These are phyloP conservation scores for Chrysosporium keratinophilum DNA, from an alignment of 2,329 filamentous ascomycete genomes.

Conservation along the genomic window DNA sequence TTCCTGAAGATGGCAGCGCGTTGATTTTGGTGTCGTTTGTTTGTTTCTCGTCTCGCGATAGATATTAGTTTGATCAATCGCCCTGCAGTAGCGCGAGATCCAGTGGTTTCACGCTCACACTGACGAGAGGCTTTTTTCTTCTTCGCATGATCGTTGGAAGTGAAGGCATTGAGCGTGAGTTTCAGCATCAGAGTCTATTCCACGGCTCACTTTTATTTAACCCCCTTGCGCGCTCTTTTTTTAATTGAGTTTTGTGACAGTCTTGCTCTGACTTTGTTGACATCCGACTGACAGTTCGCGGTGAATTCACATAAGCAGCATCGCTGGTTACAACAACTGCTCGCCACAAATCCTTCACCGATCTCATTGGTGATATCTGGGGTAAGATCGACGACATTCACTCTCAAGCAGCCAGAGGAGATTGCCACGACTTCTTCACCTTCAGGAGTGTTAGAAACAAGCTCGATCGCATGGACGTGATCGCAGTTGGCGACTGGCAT, in stretches of 20 bases:
- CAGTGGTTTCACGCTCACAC: too few species aligned
- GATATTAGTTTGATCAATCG: too few species aligned
- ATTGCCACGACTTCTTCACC: too few species aligned
- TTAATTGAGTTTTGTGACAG: neutral
- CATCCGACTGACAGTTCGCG: neutral
- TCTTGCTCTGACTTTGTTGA: neutral
- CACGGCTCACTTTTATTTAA: neutral
- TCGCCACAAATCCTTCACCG: neutral
- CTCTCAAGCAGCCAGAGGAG: neutral
- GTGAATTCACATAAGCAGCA: neutral
- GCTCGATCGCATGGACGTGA: neutral
- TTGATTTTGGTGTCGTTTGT: too few species aligned
- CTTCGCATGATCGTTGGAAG: neutral
- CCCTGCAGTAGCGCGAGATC: too few species aligned
- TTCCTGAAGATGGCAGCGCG: too few species aligned
- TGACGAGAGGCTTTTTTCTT: neutral
- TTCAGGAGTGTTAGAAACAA: neutral
- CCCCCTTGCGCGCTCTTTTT: neutral
- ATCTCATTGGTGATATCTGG: constrained; percentile 1
- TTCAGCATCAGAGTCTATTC: neutral
- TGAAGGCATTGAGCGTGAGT: neutral
- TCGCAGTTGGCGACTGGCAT: neutral
- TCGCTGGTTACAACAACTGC: too few species aligned
- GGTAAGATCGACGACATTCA: neutral
- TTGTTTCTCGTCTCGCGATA: too few species aligned